These are phyloP conservation scores for Candida railenensis DNA, from an alignment of 805 yeast species.

Conservation along the genomic window DNA sequence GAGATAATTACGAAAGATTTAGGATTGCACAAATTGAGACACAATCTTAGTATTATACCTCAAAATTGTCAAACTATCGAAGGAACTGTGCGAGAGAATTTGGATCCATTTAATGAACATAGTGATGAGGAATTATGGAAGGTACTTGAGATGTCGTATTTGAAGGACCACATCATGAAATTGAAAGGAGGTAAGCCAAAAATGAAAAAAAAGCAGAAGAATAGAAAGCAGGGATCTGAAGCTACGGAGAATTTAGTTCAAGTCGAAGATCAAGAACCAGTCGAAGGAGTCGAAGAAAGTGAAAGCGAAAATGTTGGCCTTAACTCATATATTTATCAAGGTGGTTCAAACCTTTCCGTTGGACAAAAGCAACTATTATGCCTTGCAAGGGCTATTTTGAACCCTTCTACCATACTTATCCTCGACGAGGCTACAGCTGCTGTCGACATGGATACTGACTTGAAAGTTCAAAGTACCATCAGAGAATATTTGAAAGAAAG, in stretches of 20 bases:
- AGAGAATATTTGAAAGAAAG: constrained; percentile 22
- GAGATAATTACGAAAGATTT: constrained; percentile 45
- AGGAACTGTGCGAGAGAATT: constrained; percentile 64
- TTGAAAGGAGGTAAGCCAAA: constrained; percentile 7
- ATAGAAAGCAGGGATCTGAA: background rate
- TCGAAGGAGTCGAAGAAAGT: background rate
- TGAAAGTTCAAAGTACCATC: constrained; percentile 19
- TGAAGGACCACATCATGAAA: constrained; percentile 55
- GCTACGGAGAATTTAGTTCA: background rate
- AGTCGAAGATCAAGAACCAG: constrained; percentile 4
- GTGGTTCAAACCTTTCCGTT: constrained; percentile 24
- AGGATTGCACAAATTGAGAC: constrained; percentile 44
- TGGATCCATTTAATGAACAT: constrained; percentile 69
- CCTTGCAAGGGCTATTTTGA: constrained; percentile 26
- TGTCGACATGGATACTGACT: constrained; percentile 17
- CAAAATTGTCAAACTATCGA: constrained; percentile 65
- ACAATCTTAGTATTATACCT: constrained; percentile 57
- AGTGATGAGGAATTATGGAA: constrained; percentile 71
- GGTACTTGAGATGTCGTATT: constrained; percentile 69
- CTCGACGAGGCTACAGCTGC: constrained; percentile 18
- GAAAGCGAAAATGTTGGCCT: constrained; percentile 17
- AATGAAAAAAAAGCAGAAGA: constrained; percentile 18
- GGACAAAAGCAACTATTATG: constrained; percentile 27
- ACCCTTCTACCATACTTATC: constrained; percentile 12
- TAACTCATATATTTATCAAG: constrained; percentile 19